Evolutionary conservation across 257 asterid genomes (phyloP), one percentile per base, ranked within the genome.

Genomic region (Datura wrightii): DNA sequence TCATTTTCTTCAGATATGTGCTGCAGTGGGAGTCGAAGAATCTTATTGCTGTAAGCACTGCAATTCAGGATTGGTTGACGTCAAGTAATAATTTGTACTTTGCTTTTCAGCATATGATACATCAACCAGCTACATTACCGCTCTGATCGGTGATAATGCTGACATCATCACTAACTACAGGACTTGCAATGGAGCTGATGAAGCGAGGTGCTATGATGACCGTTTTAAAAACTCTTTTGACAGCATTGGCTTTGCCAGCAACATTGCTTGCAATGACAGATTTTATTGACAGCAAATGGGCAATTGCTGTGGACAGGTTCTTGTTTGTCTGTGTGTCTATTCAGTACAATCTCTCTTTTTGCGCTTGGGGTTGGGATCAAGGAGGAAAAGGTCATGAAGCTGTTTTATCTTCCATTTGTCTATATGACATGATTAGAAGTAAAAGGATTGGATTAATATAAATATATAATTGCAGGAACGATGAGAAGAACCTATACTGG

Each of bases 141-240:
- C 80, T 10, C 39, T 34, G 54, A 37, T 18, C 7, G 24, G 52
- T 63, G 52, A 11, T 15, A 83, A 87, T 85, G 82, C 83, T 74
- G 69, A 84, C 31, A 63, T 82, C 80, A 39, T 78, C 86, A 78
- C 71, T 85, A 82, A 65, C 87, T 85, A 90, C 91, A 96, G 98
- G 89, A 65, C 71, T 96, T 84, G 97, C 98, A 63, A 11, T 90
- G 90, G 93, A 92, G 87, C 85, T 96, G 91, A 94, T 96, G 98
- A 94, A 86, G 84, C 98, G 86, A 82, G 99, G 99, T 65, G 99
- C 98, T 84, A 96, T 94, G 99, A 85, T 94, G 95, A 96, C 99
- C 66, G 97, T 96, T 70, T 91, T 96, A 83, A 89, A 94, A 88
- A 5, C 92, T 72, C 93, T 96, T 87, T 87, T 94, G 86, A 80